A percentile compares a stretch with the other conserved stretches of the same genome.
Conservation (phyloP, 2,329 filamentous ascomycete genomes). For the Rhynchosporium secalis region DNA sequence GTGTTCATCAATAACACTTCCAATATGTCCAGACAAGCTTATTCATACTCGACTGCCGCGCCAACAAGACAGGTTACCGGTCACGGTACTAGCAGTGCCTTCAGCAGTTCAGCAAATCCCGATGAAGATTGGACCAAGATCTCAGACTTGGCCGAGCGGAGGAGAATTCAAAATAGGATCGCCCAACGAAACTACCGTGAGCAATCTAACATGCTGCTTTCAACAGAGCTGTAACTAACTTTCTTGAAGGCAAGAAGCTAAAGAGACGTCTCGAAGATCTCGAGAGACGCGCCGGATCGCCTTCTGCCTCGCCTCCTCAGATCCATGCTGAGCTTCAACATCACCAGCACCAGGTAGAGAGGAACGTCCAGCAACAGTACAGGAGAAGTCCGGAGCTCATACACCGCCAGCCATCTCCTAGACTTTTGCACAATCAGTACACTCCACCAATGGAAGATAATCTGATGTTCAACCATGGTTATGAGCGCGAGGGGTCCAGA, state of each 20-base stretch:
- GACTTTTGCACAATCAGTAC: slow-evolving; percentile 54
- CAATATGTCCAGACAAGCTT: slow-evolving; percentile 39
- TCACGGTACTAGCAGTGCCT: slow-evolving; percentile 87
- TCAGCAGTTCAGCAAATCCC: slow-evolving; percentile 89
- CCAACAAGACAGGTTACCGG: slow-evolving; percentile 62
- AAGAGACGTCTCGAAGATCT: slow-evolving; percentile 86
- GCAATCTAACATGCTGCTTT: slow-evolving; percentile 40
- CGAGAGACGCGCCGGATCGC: slow-evolving; percentile 72
- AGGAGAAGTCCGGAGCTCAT: slow-evolving; percentile 36
- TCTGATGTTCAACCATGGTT: slow-evolving; percentile 64
- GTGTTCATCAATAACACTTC: slow-evolving; percentile 19
- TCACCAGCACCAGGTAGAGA: slow-evolving; percentile 25
- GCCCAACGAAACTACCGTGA: slow-evolving; percentile 95
- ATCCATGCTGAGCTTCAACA: slow-evolving; percentile 49
- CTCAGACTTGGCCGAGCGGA: slow-evolving; percentile 89
- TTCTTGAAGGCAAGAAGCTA: slow-evolving; percentile 77
- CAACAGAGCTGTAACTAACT: slow-evolving; percentile 21
- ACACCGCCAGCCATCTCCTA: slow-evolving; percentile 44
- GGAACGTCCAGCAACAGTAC: slow-evolving; percentile 34
- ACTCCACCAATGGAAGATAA: slow-evolving; percentile 68
- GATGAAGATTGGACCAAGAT: slow-evolving; percentile 99
- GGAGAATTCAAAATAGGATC: slow-evolving; percentile 95
- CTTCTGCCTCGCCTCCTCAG: slow-evolving; percentile 57
- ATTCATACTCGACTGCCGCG: slow-evolving; percentile 37
- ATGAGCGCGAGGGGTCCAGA: slow-evolving; percentile 67